These are phyloP conservation scores for Pulveroboletus sp. DNA, from an alignment of 1,284 basidiomycete genomes.

Conservation along the genomic window DNA sequence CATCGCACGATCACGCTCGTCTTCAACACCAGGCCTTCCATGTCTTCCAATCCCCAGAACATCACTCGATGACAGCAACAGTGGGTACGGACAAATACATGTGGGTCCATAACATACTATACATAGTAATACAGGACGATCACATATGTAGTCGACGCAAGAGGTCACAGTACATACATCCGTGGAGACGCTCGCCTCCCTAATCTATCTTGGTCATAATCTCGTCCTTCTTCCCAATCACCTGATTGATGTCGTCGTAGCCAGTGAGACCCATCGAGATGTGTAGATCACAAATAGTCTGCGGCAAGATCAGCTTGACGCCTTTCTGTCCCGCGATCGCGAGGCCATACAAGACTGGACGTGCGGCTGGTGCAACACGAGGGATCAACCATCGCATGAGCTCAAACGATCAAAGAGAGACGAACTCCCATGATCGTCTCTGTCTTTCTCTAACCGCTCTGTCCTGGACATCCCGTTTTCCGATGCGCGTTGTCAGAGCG, in stretches of 20 bases:
- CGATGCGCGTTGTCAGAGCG: too few species aligned
- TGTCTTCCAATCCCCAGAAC: too few species aligned
- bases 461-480: too few species aligned
- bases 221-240: slow-evolving; percentile 44
- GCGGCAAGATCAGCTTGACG: slow-evolving; percentile 61
- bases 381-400: neutral
- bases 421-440: slow-evolving; percentile 36
- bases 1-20: slow-evolving; percentile 24
- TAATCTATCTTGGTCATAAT: slow-evolving; percentile 19
- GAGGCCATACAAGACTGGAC: slow-evolving; percentile 61
- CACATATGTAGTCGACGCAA: slow-evolving; percentile 33
- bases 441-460: too few species aligned
- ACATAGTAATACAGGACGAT: too few species aligned
- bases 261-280: slow-evolving; percentile 50
- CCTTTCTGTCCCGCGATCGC: slow-evolving; percentile 61
- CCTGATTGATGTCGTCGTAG: slow-evolving; percentile 42
- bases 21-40: slow-evolving; percentile 28
- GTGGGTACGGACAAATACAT: too few species aligned
- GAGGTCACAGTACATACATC: too few species aligned
- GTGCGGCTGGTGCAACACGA: slow-evolving; percentile 40
- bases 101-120: too few species aligned
- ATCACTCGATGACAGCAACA: too few species aligned
- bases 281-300: slow-evolving; percentile 61
- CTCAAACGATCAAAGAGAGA: slow-evolving; percentile 9
- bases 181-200: too few species aligned